Evolutionary conservation across 257 asterid genomes (phyloP).

Genomic region (Solanum pennellii): DNA sequence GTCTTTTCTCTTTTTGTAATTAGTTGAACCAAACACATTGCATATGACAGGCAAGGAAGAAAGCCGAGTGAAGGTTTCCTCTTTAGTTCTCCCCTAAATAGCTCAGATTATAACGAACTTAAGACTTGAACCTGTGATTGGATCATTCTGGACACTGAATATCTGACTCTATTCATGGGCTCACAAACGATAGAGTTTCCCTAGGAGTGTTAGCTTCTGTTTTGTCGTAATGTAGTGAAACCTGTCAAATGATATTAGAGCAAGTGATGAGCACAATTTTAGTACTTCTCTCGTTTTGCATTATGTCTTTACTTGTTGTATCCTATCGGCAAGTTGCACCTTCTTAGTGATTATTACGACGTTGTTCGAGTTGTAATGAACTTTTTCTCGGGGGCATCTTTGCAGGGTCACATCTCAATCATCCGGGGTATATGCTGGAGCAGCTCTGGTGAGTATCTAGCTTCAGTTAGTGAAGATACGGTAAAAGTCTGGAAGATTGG

Average conservation of each 20-base stretch:
- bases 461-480: conserved; percentile 24
- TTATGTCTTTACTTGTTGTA: background rate
- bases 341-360: background rate
- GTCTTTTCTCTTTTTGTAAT: background rate
- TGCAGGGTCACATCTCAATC: conserved; percentile 15
- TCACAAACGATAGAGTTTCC: background rate
- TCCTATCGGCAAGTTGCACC: background rate
- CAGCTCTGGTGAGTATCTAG: conserved; percentile 21
- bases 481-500: conserved; percentile 27
- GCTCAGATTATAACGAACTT: background rate
- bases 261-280: background rate
- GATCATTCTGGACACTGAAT: background rate
- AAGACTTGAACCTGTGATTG: background rate
- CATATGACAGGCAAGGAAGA: background rate
- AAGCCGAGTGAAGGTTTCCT: background rate
- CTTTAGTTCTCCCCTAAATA: background rate
- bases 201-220: background rate
- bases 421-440: conserved; percentile 26
- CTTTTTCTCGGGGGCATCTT: background rate
- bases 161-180: background rate
- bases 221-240: background rate
- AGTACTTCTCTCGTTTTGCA: background rate
- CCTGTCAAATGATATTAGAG: background rate
- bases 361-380: background rate
- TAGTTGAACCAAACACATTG: background rate